phyloP scores from a whole-genome alignment of 768 basidiomycete species.

The Pleurotus eryngii region DNA sequence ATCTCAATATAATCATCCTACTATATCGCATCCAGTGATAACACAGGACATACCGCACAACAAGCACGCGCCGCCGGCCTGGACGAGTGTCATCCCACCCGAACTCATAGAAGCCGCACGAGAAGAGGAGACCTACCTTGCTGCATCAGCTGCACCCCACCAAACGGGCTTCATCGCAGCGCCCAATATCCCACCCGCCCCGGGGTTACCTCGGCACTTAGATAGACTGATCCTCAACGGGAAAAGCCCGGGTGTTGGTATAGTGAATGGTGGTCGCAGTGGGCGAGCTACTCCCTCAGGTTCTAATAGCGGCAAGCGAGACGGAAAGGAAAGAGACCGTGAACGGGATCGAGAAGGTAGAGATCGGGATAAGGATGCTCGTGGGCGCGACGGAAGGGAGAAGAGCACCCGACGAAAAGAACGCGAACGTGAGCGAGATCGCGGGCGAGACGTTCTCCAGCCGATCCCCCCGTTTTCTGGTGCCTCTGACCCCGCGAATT shows the following conservation, averaged over 20 bases:
- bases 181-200: conserved; percentile 85
- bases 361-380: conserved; percentile 11
- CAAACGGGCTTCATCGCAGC: conserved; percentile 45
- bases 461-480: neutral
- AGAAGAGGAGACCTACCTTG: conserved; percentile 79
- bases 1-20: conserved; percentile 10
- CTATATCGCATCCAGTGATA: conserved; percentile 5
- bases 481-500: neutral
- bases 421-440: conserved; percentile 9
- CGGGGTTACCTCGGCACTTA: conserved; percentile 82
- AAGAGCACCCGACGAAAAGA: conserved; percentile 12
- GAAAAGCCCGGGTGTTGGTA: conserved; percentile 25
- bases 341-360: conserved; percentile 16
- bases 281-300: conserved; percentile 11
- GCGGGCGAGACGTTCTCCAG: neutral
- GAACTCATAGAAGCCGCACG: conserved; percentile 76
- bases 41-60: conserved; percentile 11
- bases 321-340: conserved; percentile 16
- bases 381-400: conserved; percentile 9
- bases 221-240: conserved; percentile 91
- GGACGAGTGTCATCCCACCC: conserved; percentile 79
- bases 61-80: conserved; percentile 34
- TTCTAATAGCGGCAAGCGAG: conserved; percentile 8
- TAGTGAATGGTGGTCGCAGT: conserved; percentile 17
- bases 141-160: conserved; percentile 32